These are phyloP conservation scores for Copromyces sp. DNA, from an alignment of 495 filamentous ascomycete species.

Conservation along the genomic window DNA sequence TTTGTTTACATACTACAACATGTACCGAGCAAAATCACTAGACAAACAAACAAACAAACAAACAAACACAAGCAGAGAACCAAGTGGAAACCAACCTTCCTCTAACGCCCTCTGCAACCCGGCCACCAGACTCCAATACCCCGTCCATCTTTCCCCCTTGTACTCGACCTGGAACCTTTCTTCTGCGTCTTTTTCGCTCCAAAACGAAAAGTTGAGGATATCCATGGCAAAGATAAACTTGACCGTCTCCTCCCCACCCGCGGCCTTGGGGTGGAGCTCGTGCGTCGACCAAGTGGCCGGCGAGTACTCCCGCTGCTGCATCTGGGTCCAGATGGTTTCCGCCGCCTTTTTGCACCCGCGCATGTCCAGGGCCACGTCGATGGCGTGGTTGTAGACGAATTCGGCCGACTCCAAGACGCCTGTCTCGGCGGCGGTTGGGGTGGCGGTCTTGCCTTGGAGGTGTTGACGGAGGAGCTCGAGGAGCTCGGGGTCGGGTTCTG, in stretches of 20 bases:
- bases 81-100: constrained; percentile 49
- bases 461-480: constrained; percentile 78
- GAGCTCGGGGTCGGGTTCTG: constrained; percentile 81
- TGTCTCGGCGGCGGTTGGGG: constrained; percentile 47
- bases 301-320: constrained; percentile 77
- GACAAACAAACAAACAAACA: background rate
- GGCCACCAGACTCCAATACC: constrained; percentile 92
- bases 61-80: constrained; percentile 2
- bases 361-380: constrained; percentile 82
- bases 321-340: constrained; percentile 60
- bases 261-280: constrained; percentile 77
- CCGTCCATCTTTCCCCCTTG: constrained; percentile 71
- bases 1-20: background rate
- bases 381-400: constrained; percentile 83
- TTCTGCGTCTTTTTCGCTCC: constrained; percentile 48
- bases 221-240: constrained; percentile 97
- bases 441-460: constrained; percentile 44
- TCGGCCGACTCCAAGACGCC: constrained; percentile 74
- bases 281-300: constrained; percentile 78
- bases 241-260: constrained; percentile 58
- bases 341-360: constrained; percentile 71
- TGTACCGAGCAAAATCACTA: too few species aligned
- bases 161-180: constrained; percentile 74
- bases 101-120: constrained; percentile 78
- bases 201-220: constrained; percentile 92